Conservation (phyloP, 345 rosid species). For the Rhodomyrtus tomentosa region DNA sequence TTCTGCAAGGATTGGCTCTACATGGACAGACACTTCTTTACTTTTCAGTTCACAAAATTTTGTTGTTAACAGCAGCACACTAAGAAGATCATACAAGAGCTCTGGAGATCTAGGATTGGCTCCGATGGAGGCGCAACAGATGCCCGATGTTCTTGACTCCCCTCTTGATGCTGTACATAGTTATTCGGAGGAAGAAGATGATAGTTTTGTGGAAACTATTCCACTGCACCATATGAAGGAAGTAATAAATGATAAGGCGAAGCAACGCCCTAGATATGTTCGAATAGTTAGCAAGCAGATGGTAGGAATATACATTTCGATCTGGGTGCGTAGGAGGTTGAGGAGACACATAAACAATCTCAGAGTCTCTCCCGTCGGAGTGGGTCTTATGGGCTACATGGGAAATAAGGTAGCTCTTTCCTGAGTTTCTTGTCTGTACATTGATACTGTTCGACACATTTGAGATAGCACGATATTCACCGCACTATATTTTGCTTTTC, state of each 20-base stretch:
- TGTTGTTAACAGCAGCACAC: constrained; percentile 24
- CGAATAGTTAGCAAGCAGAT: constrained; percentile 96
- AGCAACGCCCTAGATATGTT: constrained; percentile 38
- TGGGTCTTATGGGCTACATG: constrained; percentile 98
- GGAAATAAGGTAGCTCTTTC: constrained; percentile 75
- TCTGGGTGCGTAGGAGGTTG: constrained; percentile 83
- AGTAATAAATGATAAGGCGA: constrained; percentile 2
- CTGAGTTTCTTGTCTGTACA: background rate
- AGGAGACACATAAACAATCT: constrained; percentile 85
- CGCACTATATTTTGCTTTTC: background rate
- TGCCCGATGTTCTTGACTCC: constrained; percentile 23
- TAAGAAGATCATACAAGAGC: constrained; percentile 67
- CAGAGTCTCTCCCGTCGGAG: constrained; percentile 92
- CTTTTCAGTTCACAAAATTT: constrained; percentile 6
- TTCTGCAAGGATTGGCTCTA: constrained; percentile 53
- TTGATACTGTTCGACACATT: background rate
- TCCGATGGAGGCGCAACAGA: constrained; percentile 32
- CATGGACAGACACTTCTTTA: background rate
- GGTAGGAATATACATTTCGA: constrained; percentile 91
- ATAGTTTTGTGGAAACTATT: constrained; percentile 21
- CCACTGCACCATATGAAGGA: constrained; percentile 11
- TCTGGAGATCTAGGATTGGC: constrained; percentile 39
- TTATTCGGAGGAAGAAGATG: constrained; percentile 43
- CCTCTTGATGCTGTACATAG: constrained; percentile 23
- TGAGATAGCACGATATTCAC: background rate